phyloP scores from a whole-genome alignment of 345 rosid species.

The Acer saccharum region DNA sequence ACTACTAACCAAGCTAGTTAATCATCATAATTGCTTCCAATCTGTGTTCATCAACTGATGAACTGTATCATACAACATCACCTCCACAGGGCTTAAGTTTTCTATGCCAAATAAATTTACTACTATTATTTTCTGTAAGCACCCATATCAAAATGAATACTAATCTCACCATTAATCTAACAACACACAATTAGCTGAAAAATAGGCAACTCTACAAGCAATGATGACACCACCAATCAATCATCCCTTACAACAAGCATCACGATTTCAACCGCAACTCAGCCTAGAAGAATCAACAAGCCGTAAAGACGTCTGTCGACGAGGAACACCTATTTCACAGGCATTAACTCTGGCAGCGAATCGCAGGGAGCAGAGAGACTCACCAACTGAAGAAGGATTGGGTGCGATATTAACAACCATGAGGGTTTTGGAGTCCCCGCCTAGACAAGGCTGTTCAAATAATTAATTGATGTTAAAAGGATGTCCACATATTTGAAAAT shows the following conservation, averaged over 20 bases:
- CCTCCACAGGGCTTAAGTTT: not conserved
- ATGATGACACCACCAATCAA: slow-evolving; percentile 7
- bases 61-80: slow-evolving; percentile 23
- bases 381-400: slow-evolving; percentile 69
- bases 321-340: slow-evolving; percentile 81
- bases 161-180: slow-evolving; percentile 12
- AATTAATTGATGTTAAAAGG: not conserved
- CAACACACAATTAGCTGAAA: slow-evolving; percentile 27
- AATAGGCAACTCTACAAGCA: slow-evolving; percentile 9
- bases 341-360: slow-evolving; percentile 91
- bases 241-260: not conserved
- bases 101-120: slow-evolving; percentile 18
- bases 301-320: slow-evolving; percentile 54
- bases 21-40: not conserved
- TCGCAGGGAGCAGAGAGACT: slow-evolving; percentile 81
- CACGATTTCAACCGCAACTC: slow-evolving; percentile 30
- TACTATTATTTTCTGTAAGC: not conserved
- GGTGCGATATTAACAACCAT: slow-evolving; percentile 91
- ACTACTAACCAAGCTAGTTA: not conserved
- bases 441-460: slow-evolving; percentile 77
- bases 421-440: slow-evolving; percentile 85
- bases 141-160: not conserved
- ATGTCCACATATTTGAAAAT: not conserved
- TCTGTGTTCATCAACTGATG: slow-evolving; percentile 35
- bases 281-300: slow-evolving; percentile 55